A percentile compares a stretch with the other conserved stretches of the same genome.
Evolutionary conservation across 257 asterid species (phyloP).

Genomic region (Lycium barbarum): DNA sequence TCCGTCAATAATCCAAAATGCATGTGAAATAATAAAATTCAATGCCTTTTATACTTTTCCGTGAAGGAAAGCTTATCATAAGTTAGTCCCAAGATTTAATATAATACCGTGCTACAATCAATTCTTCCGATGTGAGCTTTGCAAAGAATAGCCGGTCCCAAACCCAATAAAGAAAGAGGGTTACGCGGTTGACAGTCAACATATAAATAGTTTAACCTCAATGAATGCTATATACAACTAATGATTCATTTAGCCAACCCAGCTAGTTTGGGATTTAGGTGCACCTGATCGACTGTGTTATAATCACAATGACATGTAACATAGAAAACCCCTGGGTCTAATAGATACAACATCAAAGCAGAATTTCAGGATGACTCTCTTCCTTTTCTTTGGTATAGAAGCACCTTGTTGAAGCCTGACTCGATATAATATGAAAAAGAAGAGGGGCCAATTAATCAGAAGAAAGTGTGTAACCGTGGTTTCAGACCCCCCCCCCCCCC

Average conservation of each 20-base stretch:
- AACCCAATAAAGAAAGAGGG: neutral
- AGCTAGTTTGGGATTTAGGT: neutral
- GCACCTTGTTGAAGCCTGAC: constrained; percentile 6
- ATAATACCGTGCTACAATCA: neutral
- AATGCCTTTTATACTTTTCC: constrained; percentile 2
- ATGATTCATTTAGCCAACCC: neutral
- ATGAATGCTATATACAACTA: neutral
- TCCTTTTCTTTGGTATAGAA: neutral
- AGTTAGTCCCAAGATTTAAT: neutral
- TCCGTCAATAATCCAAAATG: neutral
- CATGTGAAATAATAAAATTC: constrained; percentile 15
- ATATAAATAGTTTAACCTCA: neutral
- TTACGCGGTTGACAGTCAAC: neutral
- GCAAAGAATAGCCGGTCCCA: neutral
- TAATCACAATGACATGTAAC: constrained; percentile 16
- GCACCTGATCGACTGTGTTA: neutral
- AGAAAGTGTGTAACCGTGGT: neutral
- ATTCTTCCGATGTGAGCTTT: neutral
- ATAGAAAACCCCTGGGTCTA: neutral
- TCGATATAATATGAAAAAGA: neutral
- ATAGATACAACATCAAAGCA: neutral
- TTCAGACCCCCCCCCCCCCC: no score
- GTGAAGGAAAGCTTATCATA: constrained; percentile 7
- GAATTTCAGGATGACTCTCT: neutral
- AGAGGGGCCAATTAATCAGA: neutral